Evolutionary conservation across 1,284 basidiomycete genomes (phyloP), one percentile per base, ranked within the genome.

Genomic region (Pisolithus thermaeus): DNA sequence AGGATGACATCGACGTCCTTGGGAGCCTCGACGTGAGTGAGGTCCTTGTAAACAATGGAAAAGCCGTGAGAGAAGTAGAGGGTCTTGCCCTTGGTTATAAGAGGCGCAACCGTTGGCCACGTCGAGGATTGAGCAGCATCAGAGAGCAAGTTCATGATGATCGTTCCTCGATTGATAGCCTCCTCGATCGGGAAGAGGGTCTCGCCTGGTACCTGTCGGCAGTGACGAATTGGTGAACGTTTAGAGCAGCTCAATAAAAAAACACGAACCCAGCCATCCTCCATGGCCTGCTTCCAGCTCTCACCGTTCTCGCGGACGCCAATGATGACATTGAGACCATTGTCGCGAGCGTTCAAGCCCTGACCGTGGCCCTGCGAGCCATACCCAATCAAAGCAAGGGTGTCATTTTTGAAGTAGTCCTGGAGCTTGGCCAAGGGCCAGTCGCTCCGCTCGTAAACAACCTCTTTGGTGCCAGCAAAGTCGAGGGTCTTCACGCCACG

Each of bases 21-120:
- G 50, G 97, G 97, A 58, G 93, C 90, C 47, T 95, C 68, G 61
- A 99, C 93, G 57, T 95, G 80, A 60, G 96, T 99, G 74, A 98
- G 92, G 22, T 98, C 86, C 80, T 96, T 93, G 87, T 90, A 99
- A 59, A 99, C 93, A 62, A 98, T 83, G 61, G 95, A 98, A 87
- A 99, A 99, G 67, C 97, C 97, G 74, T 99, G 97, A 7, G 95
- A 93, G 79, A 99, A 99, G 87, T 99, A 98, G 61, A 99, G 87
- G 23, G 97, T 99, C 83, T 99, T 98, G 75, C 92, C 95, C 83
- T 96, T 94, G 73, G 92, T 97, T 78, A 98, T 93, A 62, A 94
- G 81, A 56, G 95, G 93, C 42, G 84, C 87, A 64, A 99, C 68
- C 56, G 81, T 76, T 46, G 86, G 77, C 96, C 96, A 99, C 37